These are phyloP conservation scores for Pseudogymnoascus sp. DNA, from an alignment of 2,329 filamentous ascomycete genomes.

Conservation along the genomic window DNA sequence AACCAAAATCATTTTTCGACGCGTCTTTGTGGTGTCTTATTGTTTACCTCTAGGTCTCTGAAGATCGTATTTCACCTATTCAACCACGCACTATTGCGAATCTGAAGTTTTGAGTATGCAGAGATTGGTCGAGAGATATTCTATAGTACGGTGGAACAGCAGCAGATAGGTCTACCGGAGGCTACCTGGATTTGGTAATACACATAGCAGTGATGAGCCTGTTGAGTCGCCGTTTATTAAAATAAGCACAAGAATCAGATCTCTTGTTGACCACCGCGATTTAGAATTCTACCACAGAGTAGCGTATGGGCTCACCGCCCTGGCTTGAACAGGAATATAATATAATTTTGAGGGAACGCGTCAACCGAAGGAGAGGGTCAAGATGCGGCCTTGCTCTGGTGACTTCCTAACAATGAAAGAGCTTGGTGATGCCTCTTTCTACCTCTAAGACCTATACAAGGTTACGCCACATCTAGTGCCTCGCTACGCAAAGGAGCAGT, in stretches of 20 bases:
- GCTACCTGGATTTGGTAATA: neutral
- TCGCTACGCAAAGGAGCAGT: too few species aligned
- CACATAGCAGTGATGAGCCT: neutral
- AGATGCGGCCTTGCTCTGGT: neutral
- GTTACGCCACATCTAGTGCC: too few species aligned
- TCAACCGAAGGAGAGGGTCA: neutral
- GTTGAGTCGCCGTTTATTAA: too few species aligned
- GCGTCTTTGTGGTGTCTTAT: neutral
- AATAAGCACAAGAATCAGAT: neutral
- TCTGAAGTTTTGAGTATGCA: neutral
- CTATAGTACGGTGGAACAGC: neutral
- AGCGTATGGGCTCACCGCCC: neutral
- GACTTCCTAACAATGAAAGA: too few species aligned
- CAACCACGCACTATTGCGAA: neutral
- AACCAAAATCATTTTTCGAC: neutral
- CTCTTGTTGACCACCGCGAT: neutral
- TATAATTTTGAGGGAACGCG: neutral
- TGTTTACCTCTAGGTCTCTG: neutral
- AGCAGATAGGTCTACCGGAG: neutral
- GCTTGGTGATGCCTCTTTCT: too few species aligned
- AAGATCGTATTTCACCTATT: neutral
- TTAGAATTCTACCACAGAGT: too few species aligned
- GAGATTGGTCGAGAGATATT: neutral
- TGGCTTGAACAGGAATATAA: neutral
- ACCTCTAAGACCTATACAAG: too few species aligned